These are phyloP conservation scores for Diaporthe velutina DNA, from an alignment of 2,329 filamentous ascomycete genomes.

Conservation along the genomic window DNA sequence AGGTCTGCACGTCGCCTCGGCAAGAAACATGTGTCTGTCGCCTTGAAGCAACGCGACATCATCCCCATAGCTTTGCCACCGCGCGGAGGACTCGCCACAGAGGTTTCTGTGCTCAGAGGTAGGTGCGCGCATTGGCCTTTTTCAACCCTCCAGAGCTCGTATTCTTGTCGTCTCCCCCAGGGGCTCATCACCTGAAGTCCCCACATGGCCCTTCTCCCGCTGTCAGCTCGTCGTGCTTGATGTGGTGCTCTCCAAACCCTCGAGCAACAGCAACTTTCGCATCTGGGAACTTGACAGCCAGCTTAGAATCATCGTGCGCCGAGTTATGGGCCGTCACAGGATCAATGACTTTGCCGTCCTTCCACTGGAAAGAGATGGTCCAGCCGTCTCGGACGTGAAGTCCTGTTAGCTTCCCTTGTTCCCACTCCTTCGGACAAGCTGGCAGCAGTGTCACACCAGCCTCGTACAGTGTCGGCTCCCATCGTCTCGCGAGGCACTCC, in stretches of 20 bases:
- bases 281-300: slow-evolving; percentile 32
- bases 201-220: slow-evolving; percentile 28
- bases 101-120: background rate
- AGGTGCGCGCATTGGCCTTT: background rate
- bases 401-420: slow-evolving; percentile 49
- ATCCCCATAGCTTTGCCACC: background rate
- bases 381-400: slow-evolving; percentile 52
- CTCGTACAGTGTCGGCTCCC: slow-evolving; percentile 43
- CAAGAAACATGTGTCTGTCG: background rate
- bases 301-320: background rate
- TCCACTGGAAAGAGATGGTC: slow-evolving; percentile 53
- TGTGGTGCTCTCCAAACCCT: slow-evolving; percentile 34
- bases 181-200: slow-evolving; percentile 9
- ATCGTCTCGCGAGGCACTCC: slow-evolving; percentile 58
- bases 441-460: slow-evolving; percentile 52
- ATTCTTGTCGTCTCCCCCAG: background rate
- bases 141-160: background rate
- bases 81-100: background rate
- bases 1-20: background rate
- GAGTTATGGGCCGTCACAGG: slow-evolving; percentile 24
- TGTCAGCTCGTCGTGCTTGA: background rate
- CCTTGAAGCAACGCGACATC: background rate
- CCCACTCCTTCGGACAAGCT: slow-evolving; percentile 53
- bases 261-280: slow-evolving; percentile 19
- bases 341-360: slow-evolving; percentile 42